Evolutionary conservation across 495 filamentous ascomycete genomes (phyloP).

Genomic region (Viridothelium virens): DNA sequence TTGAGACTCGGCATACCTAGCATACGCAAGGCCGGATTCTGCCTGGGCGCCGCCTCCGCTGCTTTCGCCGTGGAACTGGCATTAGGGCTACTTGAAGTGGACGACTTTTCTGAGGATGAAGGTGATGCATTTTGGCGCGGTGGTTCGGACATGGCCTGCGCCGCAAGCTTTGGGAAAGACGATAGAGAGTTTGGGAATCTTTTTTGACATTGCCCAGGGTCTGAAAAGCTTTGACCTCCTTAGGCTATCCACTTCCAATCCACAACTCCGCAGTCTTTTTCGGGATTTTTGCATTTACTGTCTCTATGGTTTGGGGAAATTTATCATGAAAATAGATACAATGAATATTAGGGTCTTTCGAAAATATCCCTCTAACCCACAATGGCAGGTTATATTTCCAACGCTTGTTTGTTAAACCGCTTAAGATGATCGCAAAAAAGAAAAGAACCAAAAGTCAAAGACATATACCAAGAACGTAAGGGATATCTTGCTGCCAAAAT

Average conservation of each 20-base stretch:
- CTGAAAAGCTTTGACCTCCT: too few relatives aligned
- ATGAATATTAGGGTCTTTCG: too few relatives aligned
- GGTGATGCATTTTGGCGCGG: background rate
- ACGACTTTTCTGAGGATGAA: background rate
- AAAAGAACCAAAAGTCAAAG: background rate
- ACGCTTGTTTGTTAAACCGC: background rate
- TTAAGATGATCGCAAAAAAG: background rate
- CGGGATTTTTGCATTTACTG: too few relatives aligned
- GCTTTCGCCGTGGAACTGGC: background rate
- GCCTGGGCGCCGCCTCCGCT: slow-evolving; percentile 3
- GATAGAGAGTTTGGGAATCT: background rate
- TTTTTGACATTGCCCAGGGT: background rate
- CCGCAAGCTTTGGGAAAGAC: background rate
- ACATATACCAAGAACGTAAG: background rate
- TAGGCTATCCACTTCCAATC: too few relatives aligned
- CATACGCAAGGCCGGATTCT: slow-evolving; percentile 4
- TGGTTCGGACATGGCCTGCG: background rate
- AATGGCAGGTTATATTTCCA: background rate
- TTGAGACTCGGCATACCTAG: background rate
- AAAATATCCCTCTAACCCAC: background rate
- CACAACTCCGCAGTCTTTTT: too few relatives aligned
- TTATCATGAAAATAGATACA: too few relatives aligned
- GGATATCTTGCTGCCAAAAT: background rate
- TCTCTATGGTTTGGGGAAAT: too few relatives aligned
- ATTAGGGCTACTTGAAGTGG: background rate